Evolutionary conservation across 2,329 filamentous ascomycete genomes (phyloP).

Genomic region (Apiospora hydei): DNA sequence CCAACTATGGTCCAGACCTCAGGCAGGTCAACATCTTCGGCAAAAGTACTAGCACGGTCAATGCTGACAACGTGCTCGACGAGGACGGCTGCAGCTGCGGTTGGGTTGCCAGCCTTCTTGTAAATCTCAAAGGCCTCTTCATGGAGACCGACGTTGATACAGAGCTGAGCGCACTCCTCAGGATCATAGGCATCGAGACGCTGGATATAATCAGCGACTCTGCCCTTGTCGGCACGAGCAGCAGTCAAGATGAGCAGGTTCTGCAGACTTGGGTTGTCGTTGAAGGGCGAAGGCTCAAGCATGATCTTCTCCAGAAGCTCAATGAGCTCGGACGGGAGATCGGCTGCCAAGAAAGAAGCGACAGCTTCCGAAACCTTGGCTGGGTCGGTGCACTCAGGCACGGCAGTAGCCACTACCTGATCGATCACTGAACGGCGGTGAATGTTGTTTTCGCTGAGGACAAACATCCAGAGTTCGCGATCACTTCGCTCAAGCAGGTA

Average conservation of each 20-base stretch:
- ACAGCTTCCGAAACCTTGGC: constrained; percentile 95
- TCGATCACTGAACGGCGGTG: constrained; percentile 93
- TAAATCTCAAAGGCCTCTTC: constrained; percentile 99
- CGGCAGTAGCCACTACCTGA: constrained; percentile 94
- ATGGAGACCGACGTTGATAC: constrained; percentile 91
- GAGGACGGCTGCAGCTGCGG: constrained; percentile 86
- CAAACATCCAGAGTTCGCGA: constrained; percentile 90
- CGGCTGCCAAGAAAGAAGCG: constrained; percentile 87
- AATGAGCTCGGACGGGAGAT: constrained; percentile 92
- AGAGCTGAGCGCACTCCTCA: constrained; percentile 90
- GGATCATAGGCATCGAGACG: constrained; percentile 88
- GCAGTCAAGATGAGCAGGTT: constrained; percentile 97
- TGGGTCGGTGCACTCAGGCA: constrained; percentile 90
- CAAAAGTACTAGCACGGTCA: constrained; percentile 93
- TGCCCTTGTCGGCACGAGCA: constrained; percentile 93
- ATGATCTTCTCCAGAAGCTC: constrained; percentile 99
- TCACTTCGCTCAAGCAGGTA: constrained; percentile 94
- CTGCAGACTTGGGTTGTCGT: constrained; percentile 94
- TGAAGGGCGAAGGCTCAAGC: constrained; percentile 98
- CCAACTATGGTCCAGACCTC: constrained; percentile 99
- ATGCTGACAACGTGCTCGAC: constrained; percentile 98
- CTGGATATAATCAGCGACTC: constrained; percentile 96
- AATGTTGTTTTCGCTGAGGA: constrained; percentile 94
- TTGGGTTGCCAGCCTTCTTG: constrained; percentile 95
- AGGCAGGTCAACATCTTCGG: constrained; percentile 90